phyloP scores from a whole-genome alignment of 2,329 filamentous ascomycete genomes.

The Botryotinia narcissicola region DNA sequence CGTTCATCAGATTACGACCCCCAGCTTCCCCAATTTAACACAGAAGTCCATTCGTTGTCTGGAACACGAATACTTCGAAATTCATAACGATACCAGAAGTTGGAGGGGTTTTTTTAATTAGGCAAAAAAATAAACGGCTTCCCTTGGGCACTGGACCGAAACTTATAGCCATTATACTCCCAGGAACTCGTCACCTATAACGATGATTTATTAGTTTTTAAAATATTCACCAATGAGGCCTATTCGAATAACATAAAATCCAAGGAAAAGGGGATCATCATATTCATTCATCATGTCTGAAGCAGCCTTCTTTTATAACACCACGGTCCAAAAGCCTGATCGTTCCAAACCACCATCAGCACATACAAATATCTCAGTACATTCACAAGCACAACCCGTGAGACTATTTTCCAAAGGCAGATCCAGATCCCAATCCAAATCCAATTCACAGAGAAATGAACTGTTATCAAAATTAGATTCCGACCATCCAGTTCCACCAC shows the following conservation, averaged over 20 bases:
- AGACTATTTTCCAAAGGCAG: conserved; percentile 26
- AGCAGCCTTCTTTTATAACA: conserved; percentile 33
- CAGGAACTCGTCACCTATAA: not conserved
- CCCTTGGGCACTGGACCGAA: not conserved
- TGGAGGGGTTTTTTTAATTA: not conserved
- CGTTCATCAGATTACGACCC: not conserved
- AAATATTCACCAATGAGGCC: not conserved
- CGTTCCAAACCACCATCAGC: conserved; percentile 29
- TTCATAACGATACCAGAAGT: not conserved
- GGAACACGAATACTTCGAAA: not conserved
- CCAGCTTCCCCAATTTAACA: not conserved
- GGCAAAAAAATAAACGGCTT: not conserved
- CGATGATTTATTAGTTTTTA: not conserved
- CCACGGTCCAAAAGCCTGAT: conserved; percentile 25
- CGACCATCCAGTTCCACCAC: conserved; percentile 11
- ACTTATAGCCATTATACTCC: not conserved
- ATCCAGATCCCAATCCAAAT: conserved; percentile 24
- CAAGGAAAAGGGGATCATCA: not conserved
- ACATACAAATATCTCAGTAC: conserved; percentile 28
- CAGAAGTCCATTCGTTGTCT: not conserved
- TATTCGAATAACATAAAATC: not conserved
- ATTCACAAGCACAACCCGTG: conserved; percentile 29
- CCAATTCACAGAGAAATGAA: conserved; percentile 19
- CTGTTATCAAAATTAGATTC: not conserved
- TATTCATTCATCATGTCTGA: conserved; percentile 28